These are phyloP conservation scores for Microthyrium microscopicum DNA, from an alignment of 2,329 filamentous ascomycete species.

Conservation along the genomic window DNA sequence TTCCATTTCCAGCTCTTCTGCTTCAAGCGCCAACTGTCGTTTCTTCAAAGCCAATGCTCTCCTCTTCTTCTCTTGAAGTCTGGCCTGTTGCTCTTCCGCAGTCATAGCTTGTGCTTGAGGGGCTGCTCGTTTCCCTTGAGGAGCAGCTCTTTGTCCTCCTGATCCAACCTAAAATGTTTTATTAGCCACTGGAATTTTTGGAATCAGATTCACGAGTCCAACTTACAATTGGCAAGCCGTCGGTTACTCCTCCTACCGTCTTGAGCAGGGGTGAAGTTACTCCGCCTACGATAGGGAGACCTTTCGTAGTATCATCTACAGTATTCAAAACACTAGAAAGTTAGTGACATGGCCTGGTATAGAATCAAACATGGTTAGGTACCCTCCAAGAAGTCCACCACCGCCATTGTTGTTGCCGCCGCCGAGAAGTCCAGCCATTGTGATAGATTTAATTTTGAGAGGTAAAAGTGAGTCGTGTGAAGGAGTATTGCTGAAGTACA, in stretches of 20 bases:
- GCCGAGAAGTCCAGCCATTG: slow-evolving; percentile 12
- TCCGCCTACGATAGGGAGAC: slow-evolving; percentile 10
- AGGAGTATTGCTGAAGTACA: not conserved
- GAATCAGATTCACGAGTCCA: not conserved
- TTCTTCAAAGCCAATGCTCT: slow-evolving; percentile 8
- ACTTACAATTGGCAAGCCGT: slow-evolving; percentile 10
- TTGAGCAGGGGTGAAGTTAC: slow-evolving; percentile 10
- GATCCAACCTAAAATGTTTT: slow-evolving; percentile 9
- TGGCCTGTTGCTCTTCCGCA: slow-evolving; percentile 7
- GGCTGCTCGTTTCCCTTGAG: not conserved
- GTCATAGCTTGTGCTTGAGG: slow-evolving; percentile 5
- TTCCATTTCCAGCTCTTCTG: slow-evolving; percentile 8
- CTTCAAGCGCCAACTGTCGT: slow-evolving; percentile 9
- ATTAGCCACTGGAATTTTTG: not conserved
- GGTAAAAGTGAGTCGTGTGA: not conserved
- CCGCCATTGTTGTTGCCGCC: slow-evolving; percentile 8
- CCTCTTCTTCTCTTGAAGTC: slow-evolving; percentile 10
- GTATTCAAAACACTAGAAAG: slow-evolving; percentile 10
- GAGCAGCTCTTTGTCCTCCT: slow-evolving; percentile 6
- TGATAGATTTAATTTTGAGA: not conserved
- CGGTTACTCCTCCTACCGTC: slow-evolving; percentile 10
- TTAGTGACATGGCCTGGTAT: not conserved
- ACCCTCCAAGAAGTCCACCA: slow-evolving; percentile 11
- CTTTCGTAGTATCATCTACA: slow-evolving; percentile 11
- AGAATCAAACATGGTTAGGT: not conserved